Base-by-base conservation (phyloP, 2,329 filamentous ascomycete species). In the Zymoseptoria crescenta region DNA sequence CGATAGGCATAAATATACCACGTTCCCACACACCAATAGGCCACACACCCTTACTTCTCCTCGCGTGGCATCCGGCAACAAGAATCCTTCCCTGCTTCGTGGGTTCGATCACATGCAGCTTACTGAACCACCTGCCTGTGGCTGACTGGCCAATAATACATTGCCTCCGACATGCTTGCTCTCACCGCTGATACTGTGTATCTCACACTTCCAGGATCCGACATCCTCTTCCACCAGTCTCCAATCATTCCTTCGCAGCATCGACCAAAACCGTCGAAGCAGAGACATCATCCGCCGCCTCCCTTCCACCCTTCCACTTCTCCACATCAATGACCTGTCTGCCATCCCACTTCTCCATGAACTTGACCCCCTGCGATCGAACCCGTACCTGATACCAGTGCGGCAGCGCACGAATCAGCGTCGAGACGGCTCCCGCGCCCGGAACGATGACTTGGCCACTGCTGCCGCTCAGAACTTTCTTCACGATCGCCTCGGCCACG, bases 401-500 rank as follows among this genome's bases (percentile, higher is more conserved):
- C 50, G 56, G 56, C n/a, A 52, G 3, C 10, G 49, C 35, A 19
- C 56, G 49, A 9, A 52, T 13, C 20, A 53, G 9, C 10, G 49
- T 19, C 20, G 49, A 35, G 13, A 53, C 20, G 27, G n/a, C 27
- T 20, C 27, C 27, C 6, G 41, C n/a, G 16, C 49, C 76, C 0
- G 86, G 86, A 56, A 83, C 50, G 21, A 83, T 65, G 20, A 88
- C 69, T 71, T 85, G 80, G 1, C 80, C 81, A 68, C 82, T 84
- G 61, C 76, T 72, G 1, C 84, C 85, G 1, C 66, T 75, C 48
- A 87, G 67, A 6, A 89, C 81, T 68, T 86, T 80, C 61, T 77
- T 73, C 0, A 86, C 83, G 55, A 89, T 79, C 6, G 76, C 80
- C 66, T 87, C 83, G 0, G 86, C 85, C 10, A 89, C 84, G 1